phyloP scores from a whole-genome alignment of 495 filamentous ascomycete species.

The Xylaria bambusicola region DNA sequence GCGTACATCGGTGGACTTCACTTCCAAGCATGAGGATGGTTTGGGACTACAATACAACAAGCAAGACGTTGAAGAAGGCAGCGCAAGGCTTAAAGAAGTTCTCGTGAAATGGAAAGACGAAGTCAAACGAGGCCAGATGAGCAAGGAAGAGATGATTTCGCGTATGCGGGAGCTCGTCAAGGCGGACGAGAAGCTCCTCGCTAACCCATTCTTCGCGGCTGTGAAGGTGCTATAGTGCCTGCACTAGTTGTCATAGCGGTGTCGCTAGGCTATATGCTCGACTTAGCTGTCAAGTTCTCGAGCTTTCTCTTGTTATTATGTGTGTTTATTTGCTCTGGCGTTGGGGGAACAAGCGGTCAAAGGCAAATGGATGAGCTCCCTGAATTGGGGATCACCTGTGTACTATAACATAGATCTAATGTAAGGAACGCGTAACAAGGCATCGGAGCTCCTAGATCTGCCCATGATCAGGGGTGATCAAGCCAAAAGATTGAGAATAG shows the following conservation, averaged over 20 bases:
- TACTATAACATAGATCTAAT: too few relatives aligned
- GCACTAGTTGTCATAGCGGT: neutral
- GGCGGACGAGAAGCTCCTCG: constrained; percentile 67
- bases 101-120: constrained; percentile 86
- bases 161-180: constrained; percentile 78
- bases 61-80: constrained; percentile 89
- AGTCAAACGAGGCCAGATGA: constrained; percentile 66
- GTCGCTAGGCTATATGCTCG: too few relatives aligned
- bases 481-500: too few relatives aligned
- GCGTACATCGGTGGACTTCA: constrained; percentile 91
- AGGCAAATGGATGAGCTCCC: too few relatives aligned
- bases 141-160: constrained; percentile 73
- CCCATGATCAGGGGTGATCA: too few relatives aligned
- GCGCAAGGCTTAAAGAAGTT: constrained; percentile 79
- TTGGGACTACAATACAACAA: constrained; percentile 62
- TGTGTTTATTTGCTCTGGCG: constrained; percentile 1
- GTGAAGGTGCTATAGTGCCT: constrained; percentile 69
- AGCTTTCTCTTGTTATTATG: neutral
- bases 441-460: too few relatives aligned
- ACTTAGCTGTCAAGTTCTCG: too few relatives aligned
- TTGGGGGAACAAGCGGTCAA: neutral
- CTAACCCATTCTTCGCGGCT: constrained; percentile 88
- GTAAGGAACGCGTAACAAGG: too few relatives aligned
- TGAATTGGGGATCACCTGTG: too few relatives aligned
- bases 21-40: constrained; percentile 65